Percentiles rank a stretch among this genome's conserved stretches.
These are phyloP conservation scores for Phascolomyces articulosus DNA, from an alignment of 371 early-diverging fungal species.

Conservation along the genomic window DNA sequence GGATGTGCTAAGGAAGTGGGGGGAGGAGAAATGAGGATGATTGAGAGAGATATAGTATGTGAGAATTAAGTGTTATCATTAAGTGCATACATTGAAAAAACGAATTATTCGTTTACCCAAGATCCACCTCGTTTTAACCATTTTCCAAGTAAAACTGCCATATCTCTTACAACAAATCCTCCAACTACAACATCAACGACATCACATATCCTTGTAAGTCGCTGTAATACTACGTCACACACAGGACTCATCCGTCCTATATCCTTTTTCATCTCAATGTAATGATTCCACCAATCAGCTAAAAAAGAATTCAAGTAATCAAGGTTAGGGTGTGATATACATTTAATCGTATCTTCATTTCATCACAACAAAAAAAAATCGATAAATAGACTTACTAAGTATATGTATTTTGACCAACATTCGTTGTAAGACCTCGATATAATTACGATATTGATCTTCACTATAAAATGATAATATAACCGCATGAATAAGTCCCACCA, in stretches of 20 bases:
- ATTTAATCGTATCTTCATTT: too few relatives aligned
- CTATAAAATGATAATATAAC: too few relatives aligned
- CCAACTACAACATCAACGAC: conserved; percentile 40
- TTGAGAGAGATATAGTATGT: too few relatives aligned
- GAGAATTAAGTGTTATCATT: too few relatives aligned
- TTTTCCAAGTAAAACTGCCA: conserved; percentile 50
- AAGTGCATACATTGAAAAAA: too few relatives aligned
- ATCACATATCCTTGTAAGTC: conserved; percentile 39
- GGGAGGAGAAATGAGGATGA: too few relatives aligned
- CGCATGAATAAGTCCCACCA: background rate
- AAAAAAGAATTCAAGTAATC: too few relatives aligned
- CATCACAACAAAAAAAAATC: too few relatives aligned
- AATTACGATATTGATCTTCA: conserved; percentile 49
- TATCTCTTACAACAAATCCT: conserved; percentile 49
- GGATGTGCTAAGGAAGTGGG: too few relatives aligned
- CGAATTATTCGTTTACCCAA: conserved; percentile 53
- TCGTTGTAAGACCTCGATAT: conserved; percentile 42
- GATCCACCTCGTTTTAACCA: conserved; percentile 54
- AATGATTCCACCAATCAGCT: conserved; percentile 46
- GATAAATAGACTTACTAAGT: conserved; percentile 28
- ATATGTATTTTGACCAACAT: conserved; percentile 42
- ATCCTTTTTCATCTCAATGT: conserved; percentile 21
- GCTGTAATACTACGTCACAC: conserved; percentile 32
- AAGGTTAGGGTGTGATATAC: too few relatives aligned
- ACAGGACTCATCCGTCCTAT: conserved; percentile 25